Evolutionary conservation across 768 basidiomycete species (phyloP).

Genomic region (Boletus reticuloceps): DNA sequence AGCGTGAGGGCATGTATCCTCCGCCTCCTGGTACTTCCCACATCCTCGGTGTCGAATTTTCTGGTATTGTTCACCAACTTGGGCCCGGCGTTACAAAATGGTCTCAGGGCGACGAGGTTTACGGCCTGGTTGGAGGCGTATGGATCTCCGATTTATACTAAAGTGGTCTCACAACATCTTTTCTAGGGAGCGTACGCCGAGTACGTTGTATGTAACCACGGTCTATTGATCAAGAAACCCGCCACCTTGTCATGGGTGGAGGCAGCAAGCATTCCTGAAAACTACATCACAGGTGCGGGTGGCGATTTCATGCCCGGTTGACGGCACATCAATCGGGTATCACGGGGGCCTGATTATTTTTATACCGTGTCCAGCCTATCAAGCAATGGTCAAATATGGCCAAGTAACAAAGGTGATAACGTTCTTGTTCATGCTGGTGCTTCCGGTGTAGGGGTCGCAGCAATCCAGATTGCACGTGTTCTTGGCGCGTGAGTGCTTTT

Average conservation of each 20-base stretch:
- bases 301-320: conserved; percentile 8
- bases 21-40: conserved; percentile 70
- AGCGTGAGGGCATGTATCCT: conserved; percentile 73
- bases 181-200: conserved; percentile 87
- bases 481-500: conserved; percentile 61
- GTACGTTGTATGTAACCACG: conserved; percentile 66
- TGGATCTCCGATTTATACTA: conserved; percentile 26
- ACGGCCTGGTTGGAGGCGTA: conserved; percentile 80
- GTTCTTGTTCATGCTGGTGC: conserved; percentile 91
- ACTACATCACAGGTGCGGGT: conserved; percentile 74
- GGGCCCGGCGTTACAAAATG: conserved; percentile 52
- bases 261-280: conserved; percentile 87
- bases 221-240: conserved; percentile 75
- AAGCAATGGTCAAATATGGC: conserved; percentile 64
- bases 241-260: conserved; percentile 72
- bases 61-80: conserved; percentile 58
- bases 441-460: conserved; percentile 86
- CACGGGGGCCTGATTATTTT: conserved; percentile 4
- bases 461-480: conserved; percentile 79
- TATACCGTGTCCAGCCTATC: conserved; percentile 44
- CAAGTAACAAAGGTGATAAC: conserved; percentile 64
- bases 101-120: conserved; percentile 67
- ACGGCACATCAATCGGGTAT: neutral
- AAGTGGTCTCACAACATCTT: conserved; percentile 1
- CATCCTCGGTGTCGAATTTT: conserved; percentile 88